These are phyloP conservation scores for Themeda triandra DNA, from an alignment of 176 grass and related monocot genomes.

Conservation along the genomic window DNA sequence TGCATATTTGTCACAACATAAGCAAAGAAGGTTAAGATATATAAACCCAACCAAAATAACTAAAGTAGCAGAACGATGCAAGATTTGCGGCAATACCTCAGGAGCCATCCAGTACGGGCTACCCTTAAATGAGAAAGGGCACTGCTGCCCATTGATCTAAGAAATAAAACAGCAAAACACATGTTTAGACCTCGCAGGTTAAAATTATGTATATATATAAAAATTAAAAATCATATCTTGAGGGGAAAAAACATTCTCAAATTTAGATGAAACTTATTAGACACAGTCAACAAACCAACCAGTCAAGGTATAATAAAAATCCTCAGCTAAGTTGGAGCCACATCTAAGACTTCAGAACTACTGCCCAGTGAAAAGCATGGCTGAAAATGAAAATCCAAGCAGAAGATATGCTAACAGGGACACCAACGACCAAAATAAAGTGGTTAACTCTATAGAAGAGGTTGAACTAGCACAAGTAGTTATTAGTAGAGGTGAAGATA, in stretches of 20 bases:
- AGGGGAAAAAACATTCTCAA: slow-evolving; percentile 8
- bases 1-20: slow-evolving; percentile 28
- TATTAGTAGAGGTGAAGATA: neutral
- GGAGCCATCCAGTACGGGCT: slow-evolving; percentile 99
- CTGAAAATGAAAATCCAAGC: neutral
- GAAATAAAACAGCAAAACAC: slow-evolving; percentile 32
- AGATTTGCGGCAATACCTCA: slow-evolving; percentile 61
- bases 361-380: neutral
- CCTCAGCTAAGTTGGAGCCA: neutral
- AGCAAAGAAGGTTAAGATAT: slow-evolving; percentile 8
- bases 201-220: neutral
- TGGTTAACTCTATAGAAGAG: slow-evolving; percentile 8
- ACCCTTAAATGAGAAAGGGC: slow-evolving; percentile 92
- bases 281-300: slow-evolving; percentile 21
- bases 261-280: slow-evolving; percentile 6
- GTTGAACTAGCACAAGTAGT: neutral
- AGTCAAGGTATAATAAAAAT: slow-evolving; percentile 13
- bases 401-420: slow-evolving; percentile 8
- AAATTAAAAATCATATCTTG: neutral
- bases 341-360: neutral
- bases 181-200: slow-evolving; percentile 11
- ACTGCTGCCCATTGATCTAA: slow-evolving; percentile 95
- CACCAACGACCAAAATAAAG: slow-evolving; percentile 10
- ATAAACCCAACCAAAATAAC: slow-evolving; percentile 6
- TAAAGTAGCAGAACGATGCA: neutral